Conservation (phyloP, 371 early-diverging fungal species). For the Actinomortierella wolfii region DNA sequence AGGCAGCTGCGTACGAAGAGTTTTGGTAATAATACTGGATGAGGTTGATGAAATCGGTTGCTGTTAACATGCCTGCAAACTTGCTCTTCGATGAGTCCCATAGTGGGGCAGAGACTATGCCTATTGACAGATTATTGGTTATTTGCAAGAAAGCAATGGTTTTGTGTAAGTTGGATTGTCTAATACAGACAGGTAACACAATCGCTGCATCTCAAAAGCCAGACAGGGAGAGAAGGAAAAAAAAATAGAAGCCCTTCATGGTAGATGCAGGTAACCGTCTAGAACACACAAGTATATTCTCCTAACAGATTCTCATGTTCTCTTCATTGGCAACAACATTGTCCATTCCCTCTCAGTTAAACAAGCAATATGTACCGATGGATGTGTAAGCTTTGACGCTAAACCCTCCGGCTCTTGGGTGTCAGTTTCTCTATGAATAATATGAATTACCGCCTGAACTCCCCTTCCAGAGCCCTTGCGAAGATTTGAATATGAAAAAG, state of each 20-base stretch:
- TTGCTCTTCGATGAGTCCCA: slow-evolving; percentile 82
- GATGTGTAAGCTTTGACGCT: no score
- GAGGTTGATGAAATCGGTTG: slow-evolving; percentile 91
- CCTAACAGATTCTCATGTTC: no score
- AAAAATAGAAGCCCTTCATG: neutral
- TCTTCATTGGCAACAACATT: no score
- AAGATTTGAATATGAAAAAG: no score
- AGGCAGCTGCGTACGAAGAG: slow-evolving; percentile 76
- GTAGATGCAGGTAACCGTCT: neutral
- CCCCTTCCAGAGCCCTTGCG: no score
- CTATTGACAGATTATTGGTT: slow-evolving; percentile 46
- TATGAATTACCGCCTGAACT: no score
- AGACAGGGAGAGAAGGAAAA: slow-evolving; percentile 1
- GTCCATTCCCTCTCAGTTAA: no score
- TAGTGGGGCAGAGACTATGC: slow-evolving; percentile 92
- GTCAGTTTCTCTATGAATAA: no score
- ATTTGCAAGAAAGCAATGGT: neutral
- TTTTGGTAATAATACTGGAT: slow-evolving; percentile 89
- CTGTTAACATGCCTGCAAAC: slow-evolving; percentile 93
- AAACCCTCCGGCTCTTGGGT: no score
- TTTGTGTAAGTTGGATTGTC: no score
- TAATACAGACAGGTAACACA: slow-evolving; percentile 8
- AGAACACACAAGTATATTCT: neutral
- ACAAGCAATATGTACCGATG: no score
- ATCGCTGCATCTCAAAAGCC: slow-evolving; percentile 1